A percentile compares a stretch with the other conserved stretches of the same genome.
Evolutionary conservation across 2,329 filamentous ascomycete genomes (phyloP).

Genomic region (Fusarium proliferatum): DNA sequence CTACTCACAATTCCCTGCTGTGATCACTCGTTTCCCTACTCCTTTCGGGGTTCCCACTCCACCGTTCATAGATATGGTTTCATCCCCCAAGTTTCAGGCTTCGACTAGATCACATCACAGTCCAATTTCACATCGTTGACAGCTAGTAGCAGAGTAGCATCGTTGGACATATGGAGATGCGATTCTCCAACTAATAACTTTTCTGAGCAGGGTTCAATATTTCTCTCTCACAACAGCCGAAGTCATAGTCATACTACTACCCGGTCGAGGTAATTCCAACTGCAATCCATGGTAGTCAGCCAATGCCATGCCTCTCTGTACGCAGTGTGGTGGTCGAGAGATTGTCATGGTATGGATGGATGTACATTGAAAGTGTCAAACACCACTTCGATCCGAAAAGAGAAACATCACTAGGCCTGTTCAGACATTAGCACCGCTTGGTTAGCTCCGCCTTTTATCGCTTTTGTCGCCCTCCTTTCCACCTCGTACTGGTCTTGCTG

Average conservation of each 20-base stretch:
- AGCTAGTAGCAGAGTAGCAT: conserved; percentile 17
- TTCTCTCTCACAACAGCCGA: background rate
- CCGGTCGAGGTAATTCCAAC: background rate
- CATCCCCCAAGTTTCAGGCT: conserved; percentile 31
- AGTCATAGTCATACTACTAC: background rate
- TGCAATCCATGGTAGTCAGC: background rate
- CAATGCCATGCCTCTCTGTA: background rate
- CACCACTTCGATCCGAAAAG: conserved; percentile 14
- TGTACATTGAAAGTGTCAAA: conserved; percentile 1
- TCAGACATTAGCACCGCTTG: conserved; percentile 30
- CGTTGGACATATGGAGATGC: background rate
- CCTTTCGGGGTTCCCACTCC: conserved; percentile 11
- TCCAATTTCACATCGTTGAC: conserved; percentile 11
- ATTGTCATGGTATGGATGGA: background rate
- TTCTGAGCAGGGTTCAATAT: conserved; percentile 1
- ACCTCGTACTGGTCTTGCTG: conserved; percentile 15
- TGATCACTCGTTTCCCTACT: conserved; percentile 28
- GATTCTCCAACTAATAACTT: conserved; percentile 4
- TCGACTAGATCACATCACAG: conserved; percentile 12
- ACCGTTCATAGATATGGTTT: conserved; percentile 21
- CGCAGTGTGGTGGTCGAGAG: background rate
- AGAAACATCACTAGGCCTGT: conserved; percentile 28
- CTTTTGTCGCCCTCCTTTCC: conserved; percentile 40
- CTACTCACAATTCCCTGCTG: background rate
- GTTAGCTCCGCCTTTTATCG: conserved; percentile 38